Evolutionary conservation across 169 alveolate genomes (phyloP), one percentile per base, ranked within the genome.

Genomic region (Plasmodium gonderi): DNA sequence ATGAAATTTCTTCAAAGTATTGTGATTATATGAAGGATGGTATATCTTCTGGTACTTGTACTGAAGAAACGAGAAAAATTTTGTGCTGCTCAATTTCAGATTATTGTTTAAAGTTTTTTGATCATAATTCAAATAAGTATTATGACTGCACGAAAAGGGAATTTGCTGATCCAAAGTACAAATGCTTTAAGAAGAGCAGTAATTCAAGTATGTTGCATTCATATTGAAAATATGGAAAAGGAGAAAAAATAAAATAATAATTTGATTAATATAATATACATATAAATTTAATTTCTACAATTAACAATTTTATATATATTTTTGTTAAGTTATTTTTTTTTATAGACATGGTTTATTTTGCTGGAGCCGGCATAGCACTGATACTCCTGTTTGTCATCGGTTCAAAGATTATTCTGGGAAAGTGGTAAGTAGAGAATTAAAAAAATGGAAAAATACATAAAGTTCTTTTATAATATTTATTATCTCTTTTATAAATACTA

Each of bases 361-460:
- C 91, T 82, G 91, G 91, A 49, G 91, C 91, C 33, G 91, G 91
- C 49, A 82, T 82, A 82, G 60, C 38, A 29, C 51, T 82, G 91
- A 68, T 72, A 11, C 80, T 82, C 91, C 91, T 82, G 80, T 49
- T 82, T 82, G 91, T 33, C 91, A 82, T 82, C 54, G 80, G 75
- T 82, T 82, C 81, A 67, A 82, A 82, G 60, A 51, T 74, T 6
- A 82, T 51, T n/a, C 45, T 42, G 33, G 76, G 60, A 26, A 82
- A 68, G 20, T 82, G 81, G 91, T 82, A 29, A 12, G 72, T 14
- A 80, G 9, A 54, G 7, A 54, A 54, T 54, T 2, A 65, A 44
- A 81, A 23, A 17, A 11, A 14, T 54, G 9, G 60, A 68, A 45
- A 31, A 44, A 54, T 17, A 36, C 9, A 44, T 75, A 31, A n/a